Base-by-base conservation (phyloP, 2,329 filamentous ascomycete species). In the Pseudogymnoascus sp. region DNA sequence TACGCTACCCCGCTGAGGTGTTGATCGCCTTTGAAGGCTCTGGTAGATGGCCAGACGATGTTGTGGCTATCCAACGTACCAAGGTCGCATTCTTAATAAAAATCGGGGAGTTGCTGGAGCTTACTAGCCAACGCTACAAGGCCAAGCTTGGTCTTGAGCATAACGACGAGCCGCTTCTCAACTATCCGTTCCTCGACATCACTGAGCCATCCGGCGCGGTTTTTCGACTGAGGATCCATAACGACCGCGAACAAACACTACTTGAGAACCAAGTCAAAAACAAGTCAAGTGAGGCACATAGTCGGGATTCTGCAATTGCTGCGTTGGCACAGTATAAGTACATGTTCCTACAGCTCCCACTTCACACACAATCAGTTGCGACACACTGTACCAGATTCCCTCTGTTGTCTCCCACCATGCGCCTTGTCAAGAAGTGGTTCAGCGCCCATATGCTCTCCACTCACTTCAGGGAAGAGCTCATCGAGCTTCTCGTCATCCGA, bases 11-110 rank as follows among this genome's bases (percentile, higher is more conserved):
- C 0, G 88, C 93, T 68, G 88, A 96, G 69, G 84, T 96, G 34
- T 83, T 92, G 45, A 81, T 99, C 60, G 93, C 93, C 72, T 98
- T 99, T 70, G 95, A 99, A 77, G 90, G 90, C 4, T 98, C 95
- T 6, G 88, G 87, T 54, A 89, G 91, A 69, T 99, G 95, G 95
- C 95, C 95, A 0, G 93, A 98, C 73, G 92, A 96, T 72, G 78
- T 98, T 7, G 85, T 85, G 3, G 93, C 93, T 4, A 96, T 98
- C 64, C 95, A 99, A 75, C 86, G 92, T 72, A 93, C 92, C 11
- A 99, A 99, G 76, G 84, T 96, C 41, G 95, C 96, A 3, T 96
- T 99, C 73, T 80, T 90, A 8, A 75, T 89, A 7, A 88, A 86
- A 70, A 81, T 90, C 63, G 80, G 81, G 10, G 82, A 85, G 62